phyloP scores from a whole-genome alignment of 352 stramenopile species.

The Phytopythium helicoides region DNA sequence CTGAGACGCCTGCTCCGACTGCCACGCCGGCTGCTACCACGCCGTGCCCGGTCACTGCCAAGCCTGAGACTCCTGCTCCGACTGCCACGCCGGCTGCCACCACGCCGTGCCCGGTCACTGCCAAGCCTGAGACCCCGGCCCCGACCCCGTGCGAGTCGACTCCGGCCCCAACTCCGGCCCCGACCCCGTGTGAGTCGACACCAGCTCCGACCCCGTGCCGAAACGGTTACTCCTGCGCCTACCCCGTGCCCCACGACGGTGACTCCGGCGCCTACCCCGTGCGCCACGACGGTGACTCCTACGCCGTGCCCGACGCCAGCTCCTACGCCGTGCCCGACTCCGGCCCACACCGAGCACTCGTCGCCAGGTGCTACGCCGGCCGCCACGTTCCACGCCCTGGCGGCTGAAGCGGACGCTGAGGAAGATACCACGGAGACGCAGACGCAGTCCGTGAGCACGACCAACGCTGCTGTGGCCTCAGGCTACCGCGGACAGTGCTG shows the following conservation, averaged over 20 bases:
- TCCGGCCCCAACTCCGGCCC: conserved; percentile 13
- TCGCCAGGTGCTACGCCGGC: background rate
- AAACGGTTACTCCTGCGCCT: conserved; percentile 5
- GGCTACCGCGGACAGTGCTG: background rate
- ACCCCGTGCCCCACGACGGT: conserved; percentile 11
- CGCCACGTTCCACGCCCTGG: background rate
- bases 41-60: conserved; percentile 13
- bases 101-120: conserved; percentile 6
- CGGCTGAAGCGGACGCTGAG: background rate
- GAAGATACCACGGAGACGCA: too few species aligned
- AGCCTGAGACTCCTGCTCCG: conserved; percentile 11
- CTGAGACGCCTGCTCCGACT: too few species aligned
- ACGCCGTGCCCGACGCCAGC: conserved; percentile 4
- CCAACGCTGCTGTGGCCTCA: background rate
- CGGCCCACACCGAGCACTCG: too few species aligned
- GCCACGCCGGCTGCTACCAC: conserved; percentile 13
- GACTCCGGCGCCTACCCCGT: conserved; percentile 8
- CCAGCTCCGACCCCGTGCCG: conserved; percentile 14
- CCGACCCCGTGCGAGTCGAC: conserved; percentile 24
- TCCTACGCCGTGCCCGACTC: background rate
- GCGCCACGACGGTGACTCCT: conserved; percentile 12
- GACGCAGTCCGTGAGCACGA: background rate
- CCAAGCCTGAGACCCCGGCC: conserved; percentile 7
- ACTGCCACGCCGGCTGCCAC: conserved; percentile 10
- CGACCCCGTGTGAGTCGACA: conserved; percentile 23